Evolutionary conservation across 495 filamentous ascomycete genomes (phyloP), one percentile per base, ranked within the genome.

Genomic region (Pseudevernia furfuracea): DNA sequence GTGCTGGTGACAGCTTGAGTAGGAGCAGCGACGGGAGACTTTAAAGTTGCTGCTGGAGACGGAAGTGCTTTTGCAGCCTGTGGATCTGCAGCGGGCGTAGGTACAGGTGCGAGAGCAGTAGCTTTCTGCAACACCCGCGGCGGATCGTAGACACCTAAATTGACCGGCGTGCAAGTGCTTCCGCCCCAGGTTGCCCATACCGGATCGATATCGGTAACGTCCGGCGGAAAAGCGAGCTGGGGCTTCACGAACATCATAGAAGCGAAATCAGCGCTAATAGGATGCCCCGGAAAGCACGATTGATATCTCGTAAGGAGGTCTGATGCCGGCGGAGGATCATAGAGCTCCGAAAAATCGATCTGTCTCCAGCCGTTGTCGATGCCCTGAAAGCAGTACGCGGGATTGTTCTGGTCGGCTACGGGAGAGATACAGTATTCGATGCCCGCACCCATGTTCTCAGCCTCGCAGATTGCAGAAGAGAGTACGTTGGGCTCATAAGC

Each of bases 111-210:
- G 10, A 66, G 59, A 30, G 59, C 64, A 44, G 32, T 66, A 32
- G 64, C 64, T 43, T 59, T 34, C 28, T 48, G 43, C 37, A 66
- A 41, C 25, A 44, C 59, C 9, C 64, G 44, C 10, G 64, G 64
- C 21, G 64, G 64, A 38, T 66, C 64, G 37, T 34, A 44, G n/a
- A 66, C 64, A 9, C 64, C 64, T 36, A 66, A 25, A 21, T 55
- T 49, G 32, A 53, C 36, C 25, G 59, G 58, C 34, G 64, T 66
- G 36, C 64, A 66, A n/a, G 64, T 66, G n/a, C 46, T 49, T 21
- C 32, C 46, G 2, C 64, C 64, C 64, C 59, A 66, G 30, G 46
- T 44, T 34, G 49, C 37, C 58, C 58, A 66, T 23, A 53, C 59
- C 0, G 59, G 59, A 23, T 66, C 58, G 37, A 65, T 65, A 32